Evolutionary conservation across 2,329 filamentous ascomycete genomes (phyloP).

Genomic region (Beauveria sp.): DNA sequence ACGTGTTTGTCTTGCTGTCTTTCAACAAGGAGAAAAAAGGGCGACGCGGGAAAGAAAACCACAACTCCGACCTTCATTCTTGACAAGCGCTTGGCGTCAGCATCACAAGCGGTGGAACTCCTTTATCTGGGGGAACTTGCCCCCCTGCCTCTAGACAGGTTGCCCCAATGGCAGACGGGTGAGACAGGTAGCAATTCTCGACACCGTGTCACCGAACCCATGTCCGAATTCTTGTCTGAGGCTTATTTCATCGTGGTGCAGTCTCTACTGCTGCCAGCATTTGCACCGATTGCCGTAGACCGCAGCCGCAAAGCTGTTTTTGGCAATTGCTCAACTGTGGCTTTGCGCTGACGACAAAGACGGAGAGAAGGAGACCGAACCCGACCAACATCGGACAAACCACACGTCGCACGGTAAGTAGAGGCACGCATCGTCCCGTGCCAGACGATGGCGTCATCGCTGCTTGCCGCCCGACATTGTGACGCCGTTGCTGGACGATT

Average conservation of each 20-base stretch:
- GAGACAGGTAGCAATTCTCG: constrained; percentile 3
- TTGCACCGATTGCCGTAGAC: neutral
- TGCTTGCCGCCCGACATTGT: neutral
- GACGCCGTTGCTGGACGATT: neutral
- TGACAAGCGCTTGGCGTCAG: neutral
- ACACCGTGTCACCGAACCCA: neutral
- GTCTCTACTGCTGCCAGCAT: neutral
- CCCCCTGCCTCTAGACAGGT: neutral
- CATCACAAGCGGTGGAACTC: neutral
- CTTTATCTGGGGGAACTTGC: neutral
- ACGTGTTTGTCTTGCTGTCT: neutral
- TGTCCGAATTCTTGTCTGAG: constrained; percentile 1
- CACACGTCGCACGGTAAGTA: neutral
- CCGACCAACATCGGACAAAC: neutral
- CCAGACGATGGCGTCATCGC: constrained; percentile 1
- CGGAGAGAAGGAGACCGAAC: neutral
- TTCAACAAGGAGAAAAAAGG: neutral
- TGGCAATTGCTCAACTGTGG: neutral
- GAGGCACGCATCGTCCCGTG: neutral
- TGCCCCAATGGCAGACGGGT: neutral
- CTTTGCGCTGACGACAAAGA: neutral
- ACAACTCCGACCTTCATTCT: neutral
- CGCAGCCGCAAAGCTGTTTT: neutral
- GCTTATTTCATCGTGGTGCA: constrained; percentile 2
- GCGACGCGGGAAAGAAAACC: neutral